Evolutionary conservation across 495 filamentous ascomycete genomes (phyloP).

Genomic region (Rhypophila decipiens): DNA sequence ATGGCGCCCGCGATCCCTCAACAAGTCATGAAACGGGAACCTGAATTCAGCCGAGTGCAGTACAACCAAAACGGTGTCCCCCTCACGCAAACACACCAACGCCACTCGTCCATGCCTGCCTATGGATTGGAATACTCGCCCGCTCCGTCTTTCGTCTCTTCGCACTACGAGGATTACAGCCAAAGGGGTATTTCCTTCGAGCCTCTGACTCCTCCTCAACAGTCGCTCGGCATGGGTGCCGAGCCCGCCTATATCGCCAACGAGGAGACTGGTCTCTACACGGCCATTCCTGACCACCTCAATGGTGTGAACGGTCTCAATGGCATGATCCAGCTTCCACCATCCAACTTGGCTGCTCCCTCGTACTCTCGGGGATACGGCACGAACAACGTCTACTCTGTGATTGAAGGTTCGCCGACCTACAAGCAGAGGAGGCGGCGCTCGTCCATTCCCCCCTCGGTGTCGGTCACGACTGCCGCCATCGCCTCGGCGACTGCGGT

Average conservation of each 20-base stretch:
- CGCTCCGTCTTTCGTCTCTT: constrained; percentile 94
- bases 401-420: constrained; percentile 94
- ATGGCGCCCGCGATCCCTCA: constrained; percentile 56
- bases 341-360: constrained; percentile 71
- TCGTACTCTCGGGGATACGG: constrained; percentile 72
- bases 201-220: constrained; percentile 91
- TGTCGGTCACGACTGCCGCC: constrained; percentile 57
- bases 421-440: constrained; percentile 95
- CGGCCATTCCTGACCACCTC: constrained; percentile 78
- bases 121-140: constrained; percentile 94
- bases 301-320: constrained; percentile 55
- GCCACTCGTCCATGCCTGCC: constrained; percentile 93
- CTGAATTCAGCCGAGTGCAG: constrained; percentile 65
- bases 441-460: constrained; percentile 78
- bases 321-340: constrained; percentile 84
- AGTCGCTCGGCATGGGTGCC: constrained; percentile 64
- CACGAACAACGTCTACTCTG: constrained; percentile 78
- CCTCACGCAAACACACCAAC: constrained; percentile 71
- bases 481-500: constrained; percentile 48
- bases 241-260: constrained; percentile 97
- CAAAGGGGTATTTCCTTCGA: constrained; percentile 93
- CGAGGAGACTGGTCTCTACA: constrained; percentile 93
- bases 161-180: constrained; percentile 95
- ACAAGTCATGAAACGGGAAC: constrained; percentile 74
- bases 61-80: constrained; percentile 91